These are phyloP conservation scores for Porphyrellus cyaneotinctus DNA, from an alignment of 768 basidiomycete genomes.

Conservation along the genomic window DNA sequence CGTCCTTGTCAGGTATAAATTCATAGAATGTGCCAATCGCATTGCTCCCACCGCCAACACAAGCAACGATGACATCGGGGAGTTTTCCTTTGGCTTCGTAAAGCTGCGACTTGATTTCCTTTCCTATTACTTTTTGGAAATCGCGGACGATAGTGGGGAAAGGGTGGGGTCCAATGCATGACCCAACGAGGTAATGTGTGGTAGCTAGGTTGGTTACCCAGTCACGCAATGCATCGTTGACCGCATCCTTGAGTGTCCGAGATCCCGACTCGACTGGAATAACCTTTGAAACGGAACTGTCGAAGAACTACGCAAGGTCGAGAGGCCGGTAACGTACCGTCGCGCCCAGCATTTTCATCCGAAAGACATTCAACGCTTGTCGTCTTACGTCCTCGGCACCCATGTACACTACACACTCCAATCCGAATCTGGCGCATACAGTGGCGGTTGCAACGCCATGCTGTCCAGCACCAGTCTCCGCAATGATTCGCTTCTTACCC, in stretches of 20 bases:
- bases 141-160: constrained; percentile 99
- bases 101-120: constrained; percentile 91
- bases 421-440: constrained; percentile 92
- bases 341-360: constrained; percentile 95
- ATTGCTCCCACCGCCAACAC: constrained; percentile 96
- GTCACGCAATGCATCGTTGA: constrained; percentile 97
- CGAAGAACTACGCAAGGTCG: not conserved
- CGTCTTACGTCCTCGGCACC: constrained; percentile 95
- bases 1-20: constrained; percentile 85
- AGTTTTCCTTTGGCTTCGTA: constrained; percentile 71
- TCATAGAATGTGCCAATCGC: constrained; percentile 98
- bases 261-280: constrained; percentile 92
- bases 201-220: constrained; percentile 96
- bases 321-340: constrained; percentile 46
- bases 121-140: constrained; percentile 92
- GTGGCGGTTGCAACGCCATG: constrained; percentile 99
- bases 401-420: constrained; percentile 98
- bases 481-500: constrained; percentile 96
- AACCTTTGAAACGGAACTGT: constrained; percentile 52
- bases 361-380: constrained; percentile 96
- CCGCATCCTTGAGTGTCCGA: constrained; percentile 94
- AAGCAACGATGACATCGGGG: constrained; percentile 92
- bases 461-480: constrained; percentile 98
- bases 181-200: constrained; percentile 97
- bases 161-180: constrained; percentile 95